phyloP scores from a whole-genome alignment of 1,284 basidiomycete genomes.

The Entoloma clypeatum region DNA sequence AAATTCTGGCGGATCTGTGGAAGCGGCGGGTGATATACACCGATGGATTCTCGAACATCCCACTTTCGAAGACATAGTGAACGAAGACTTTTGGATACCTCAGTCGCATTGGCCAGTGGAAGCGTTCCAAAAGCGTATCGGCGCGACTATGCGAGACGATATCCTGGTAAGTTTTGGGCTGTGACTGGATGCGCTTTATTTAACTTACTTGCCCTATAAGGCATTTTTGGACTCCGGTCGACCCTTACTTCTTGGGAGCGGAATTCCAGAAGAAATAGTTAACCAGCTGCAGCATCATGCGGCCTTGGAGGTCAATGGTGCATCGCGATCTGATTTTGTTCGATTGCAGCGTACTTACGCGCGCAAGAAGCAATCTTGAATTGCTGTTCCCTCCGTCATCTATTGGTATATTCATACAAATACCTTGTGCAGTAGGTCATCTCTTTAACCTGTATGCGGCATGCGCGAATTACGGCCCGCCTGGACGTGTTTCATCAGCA shows the following conservation, averaged over 20 bases:
- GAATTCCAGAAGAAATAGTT: conserved; percentile 48
- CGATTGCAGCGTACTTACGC: conserved; percentile 58
- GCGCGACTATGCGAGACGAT: conserved; percentile 36
- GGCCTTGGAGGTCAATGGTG: conserved; percentile 47
- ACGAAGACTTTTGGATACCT: conserved; percentile 57
- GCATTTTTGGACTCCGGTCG: conserved; percentile 59
- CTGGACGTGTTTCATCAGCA: no score
- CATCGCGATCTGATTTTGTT: conserved; percentile 44
- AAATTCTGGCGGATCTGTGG: conserved; percentile 55
- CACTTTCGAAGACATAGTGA: conserved; percentile 52
- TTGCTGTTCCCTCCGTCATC: not conserved
- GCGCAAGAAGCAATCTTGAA: conserved; percentile 36
- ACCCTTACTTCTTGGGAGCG: conserved; percentile 63
- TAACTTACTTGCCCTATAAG: conserved; percentile 30
- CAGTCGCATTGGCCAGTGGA: conserved; percentile 44
- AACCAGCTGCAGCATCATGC: conserved; percentile 50
- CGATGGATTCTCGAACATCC: conserved; percentile 51
- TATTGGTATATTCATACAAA: not conserved
- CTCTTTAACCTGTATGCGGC: no score
- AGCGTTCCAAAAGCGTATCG: conserved; percentile 24
- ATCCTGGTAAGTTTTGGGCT: conserved; percentile 28
- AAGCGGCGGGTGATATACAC: conserved; percentile 53
- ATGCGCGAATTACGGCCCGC: no score
- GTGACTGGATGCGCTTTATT: not conserved
- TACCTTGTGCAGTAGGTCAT: no score